Percentiles rank a stretch among this genome's conserved stretches.
Conservation (phyloP, 306 rosid species). For the Trifolium fragiferum region DNA sequence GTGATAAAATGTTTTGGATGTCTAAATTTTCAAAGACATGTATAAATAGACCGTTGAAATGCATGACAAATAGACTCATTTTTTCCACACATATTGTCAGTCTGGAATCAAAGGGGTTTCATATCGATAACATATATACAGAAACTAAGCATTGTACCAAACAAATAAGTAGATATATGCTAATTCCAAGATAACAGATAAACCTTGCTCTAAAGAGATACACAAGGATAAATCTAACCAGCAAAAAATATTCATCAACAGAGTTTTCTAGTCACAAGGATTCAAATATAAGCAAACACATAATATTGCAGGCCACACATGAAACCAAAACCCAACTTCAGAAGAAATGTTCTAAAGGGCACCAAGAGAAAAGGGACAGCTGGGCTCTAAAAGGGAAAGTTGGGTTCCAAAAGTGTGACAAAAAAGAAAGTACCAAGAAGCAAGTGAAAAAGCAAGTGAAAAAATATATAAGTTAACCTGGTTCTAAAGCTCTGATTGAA, state of each 20-base stretch:
- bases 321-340: constrained; percentile 22
- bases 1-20: neutral
- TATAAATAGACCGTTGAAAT: constrained; percentile 5
- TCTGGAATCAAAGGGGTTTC: constrained; percentile 22
- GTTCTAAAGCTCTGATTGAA: neutral
- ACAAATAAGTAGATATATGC: constrained; percentile 5
- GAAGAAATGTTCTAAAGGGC: constrained; percentile 24
- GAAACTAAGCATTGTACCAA: constrained; percentile 5
- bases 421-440: neutral
- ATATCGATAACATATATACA: constrained; percentile 11
- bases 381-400: neutral
- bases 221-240: neutral
- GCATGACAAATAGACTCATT: constrained; percentile 28
- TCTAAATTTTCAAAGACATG: constrained; percentile 20
- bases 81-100: neutral
- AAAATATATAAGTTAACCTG: neutral
- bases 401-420: neutral
- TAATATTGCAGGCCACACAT: constrained; percentile 19
- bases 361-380: neutral
- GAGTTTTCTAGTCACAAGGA: constrained; percentile 18
- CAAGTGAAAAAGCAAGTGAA: constrained; percentile 16
- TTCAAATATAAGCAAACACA: constrained; percentile 30
- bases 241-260: constrained; percentile 5
- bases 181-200: constrained; percentile 12
- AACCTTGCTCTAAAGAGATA: constrained; percentile 33